Evolutionary conservation across 176 grass and related monocot genomes (phyloP).

Genomic region (Oryza longistaminata): DNA sequence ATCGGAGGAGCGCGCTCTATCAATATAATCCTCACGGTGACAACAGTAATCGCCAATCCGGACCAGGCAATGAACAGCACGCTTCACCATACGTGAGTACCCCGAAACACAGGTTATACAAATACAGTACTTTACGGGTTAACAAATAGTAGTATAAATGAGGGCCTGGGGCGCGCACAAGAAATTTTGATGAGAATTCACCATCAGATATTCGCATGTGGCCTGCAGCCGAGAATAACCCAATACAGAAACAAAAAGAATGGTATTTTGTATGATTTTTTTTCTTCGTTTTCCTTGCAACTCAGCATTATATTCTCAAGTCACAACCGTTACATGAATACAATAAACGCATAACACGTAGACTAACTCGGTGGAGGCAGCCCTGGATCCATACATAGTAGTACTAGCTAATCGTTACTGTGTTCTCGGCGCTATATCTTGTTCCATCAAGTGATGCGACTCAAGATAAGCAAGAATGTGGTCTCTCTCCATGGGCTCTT

Average conservation of each 20-base stretch:
- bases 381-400: conserved; percentile 9
- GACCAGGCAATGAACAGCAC: neutral
- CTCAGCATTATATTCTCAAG: conserved; percentile 21
- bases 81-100: neutral
- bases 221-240: neutral
- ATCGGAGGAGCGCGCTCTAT: neutral
- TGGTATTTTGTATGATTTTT: neutral
- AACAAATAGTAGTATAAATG: neutral
- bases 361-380: conserved; percentile 3
- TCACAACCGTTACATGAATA: conserved; percentile 23
- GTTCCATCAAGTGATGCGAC: conserved; percentile 15
- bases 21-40: neutral
- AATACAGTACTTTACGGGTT: neutral
- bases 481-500: conserved; percentile 19
- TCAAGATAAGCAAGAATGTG: conserved; percentile 39
- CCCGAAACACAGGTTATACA: neutral
- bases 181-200: neutral
- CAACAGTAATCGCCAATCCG: neutral
- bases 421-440: conserved; percentile 24
- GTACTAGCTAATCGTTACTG: conserved; percentile 34
- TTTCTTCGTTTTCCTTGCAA: neutral
- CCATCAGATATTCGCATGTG: neutral
- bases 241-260: neutral
- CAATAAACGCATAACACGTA: conserved; percentile 37
- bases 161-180: neutral